Conservation (phyloP, 257 asterid genomes). For the Lithospermum erythrorhizon region DNA sequence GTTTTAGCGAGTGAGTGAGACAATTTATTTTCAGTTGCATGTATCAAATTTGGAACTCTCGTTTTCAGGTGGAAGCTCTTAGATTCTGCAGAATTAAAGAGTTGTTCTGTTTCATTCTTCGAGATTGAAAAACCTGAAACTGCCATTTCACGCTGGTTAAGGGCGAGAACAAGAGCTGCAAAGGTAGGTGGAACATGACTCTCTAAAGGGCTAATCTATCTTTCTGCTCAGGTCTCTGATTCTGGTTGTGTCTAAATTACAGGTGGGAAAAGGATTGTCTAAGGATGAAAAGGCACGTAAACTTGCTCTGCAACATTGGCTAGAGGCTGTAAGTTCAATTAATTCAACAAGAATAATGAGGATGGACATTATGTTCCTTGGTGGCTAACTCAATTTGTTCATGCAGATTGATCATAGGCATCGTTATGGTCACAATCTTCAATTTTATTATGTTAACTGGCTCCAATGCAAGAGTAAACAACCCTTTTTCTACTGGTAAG, state of each 20-base stretch:
- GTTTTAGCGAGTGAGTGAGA: too few species aligned
- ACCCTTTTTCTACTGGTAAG: slow-evolving; percentile 88
- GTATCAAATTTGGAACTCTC: slow-evolving; percentile 3
- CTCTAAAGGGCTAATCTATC: neutral
- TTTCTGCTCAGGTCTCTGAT: neutral
- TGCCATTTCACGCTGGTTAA: slow-evolving; percentile 71
- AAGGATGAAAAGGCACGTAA: slow-evolving; percentile 72
- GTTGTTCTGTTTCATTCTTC: slow-evolving; percentile 57
- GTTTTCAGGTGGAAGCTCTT: slow-evolving; percentile 75
- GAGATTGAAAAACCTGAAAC: slow-evolving; percentile 67
- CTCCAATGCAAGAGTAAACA: slow-evolving; percentile 60
- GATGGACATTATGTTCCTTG: neutral
- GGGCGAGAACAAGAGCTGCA: slow-evolving; percentile 68
- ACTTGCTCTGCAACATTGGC: slow-evolving; percentile 90
- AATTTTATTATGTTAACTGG: slow-evolving; percentile 62
- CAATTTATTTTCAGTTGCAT: neutral
- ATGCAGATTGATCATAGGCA: slow-evolving; percentile 75
- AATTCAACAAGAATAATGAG: neutral
- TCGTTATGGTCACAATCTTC: slow-evolving; percentile 87
- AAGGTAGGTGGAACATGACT: slow-evolving; percentile 16
- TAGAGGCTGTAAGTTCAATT: slow-evolving; percentile 67
- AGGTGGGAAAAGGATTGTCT: slow-evolving; percentile 83
- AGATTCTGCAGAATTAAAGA: slow-evolving; percentile 73
- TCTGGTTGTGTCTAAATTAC: neutral
- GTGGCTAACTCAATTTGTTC: neutral